phyloP scores from a whole-genome alignment of 1,284 basidiomycete species.

The Irpex sp. region DNA sequence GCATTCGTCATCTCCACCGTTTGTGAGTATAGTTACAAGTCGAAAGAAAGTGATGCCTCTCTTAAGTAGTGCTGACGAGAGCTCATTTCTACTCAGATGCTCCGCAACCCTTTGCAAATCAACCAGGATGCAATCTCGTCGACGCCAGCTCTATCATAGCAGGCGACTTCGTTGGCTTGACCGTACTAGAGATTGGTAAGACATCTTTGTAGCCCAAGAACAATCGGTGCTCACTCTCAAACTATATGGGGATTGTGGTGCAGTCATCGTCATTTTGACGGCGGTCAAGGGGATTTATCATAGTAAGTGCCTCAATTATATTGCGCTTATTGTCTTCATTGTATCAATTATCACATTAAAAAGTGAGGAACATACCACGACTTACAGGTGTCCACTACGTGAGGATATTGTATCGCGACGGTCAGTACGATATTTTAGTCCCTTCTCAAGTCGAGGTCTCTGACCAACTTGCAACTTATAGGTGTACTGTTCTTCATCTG shows the following conservation, averaged over 20 bases:
- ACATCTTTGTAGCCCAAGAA: neutral
- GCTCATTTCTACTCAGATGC: neutral
- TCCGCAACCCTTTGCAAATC: neutral
- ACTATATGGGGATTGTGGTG: neutral
- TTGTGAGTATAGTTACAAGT: neutral
- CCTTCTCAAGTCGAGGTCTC: neutral
- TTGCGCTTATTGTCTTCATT: neutral
- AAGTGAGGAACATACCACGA: neutral
- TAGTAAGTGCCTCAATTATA: neutral
- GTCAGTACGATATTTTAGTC: neutral
- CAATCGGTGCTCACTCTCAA: neutral
- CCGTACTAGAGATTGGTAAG: slow-evolving; percentile 5
- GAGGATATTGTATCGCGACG: neutral
- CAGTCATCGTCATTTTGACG: neutral
- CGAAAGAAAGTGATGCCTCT: too few species aligned
- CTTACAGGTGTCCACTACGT: neutral
- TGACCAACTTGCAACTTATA: neutral
- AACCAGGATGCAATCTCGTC: slow-evolving; percentile 7
- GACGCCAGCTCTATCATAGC: slow-evolving; percentile 2
- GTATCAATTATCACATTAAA: neutral
- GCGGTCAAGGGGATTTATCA: neutral
- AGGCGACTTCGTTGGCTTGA: slow-evolving; percentile 3
- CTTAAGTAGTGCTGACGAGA: too few species aligned
- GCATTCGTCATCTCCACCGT: neutral
- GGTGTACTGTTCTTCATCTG: slow-evolving; percentile 1